phyloP scores from a whole-genome alignment of 768 basidiomycete genomes.

The Serendipita vermifera region DNA sequence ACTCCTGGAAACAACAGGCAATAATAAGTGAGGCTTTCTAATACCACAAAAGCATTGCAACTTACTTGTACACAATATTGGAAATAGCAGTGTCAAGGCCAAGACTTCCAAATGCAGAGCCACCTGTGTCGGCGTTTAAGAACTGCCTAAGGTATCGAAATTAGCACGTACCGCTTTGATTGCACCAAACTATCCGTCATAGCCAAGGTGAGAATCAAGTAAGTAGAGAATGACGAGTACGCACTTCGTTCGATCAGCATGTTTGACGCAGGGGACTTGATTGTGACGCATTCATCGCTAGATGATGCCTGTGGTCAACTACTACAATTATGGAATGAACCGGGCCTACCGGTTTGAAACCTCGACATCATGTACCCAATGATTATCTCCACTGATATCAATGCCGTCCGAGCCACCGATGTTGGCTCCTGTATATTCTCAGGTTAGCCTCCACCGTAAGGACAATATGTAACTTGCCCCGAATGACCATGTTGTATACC shows the following conservation, averaged over 20 bases:
- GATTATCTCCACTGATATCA: slow-evolving; percentile 22
- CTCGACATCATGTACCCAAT: slow-evolving; percentile 25
- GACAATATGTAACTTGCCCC: too few relatives aligned
- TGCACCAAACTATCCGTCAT: slow-evolving; percentile 26
- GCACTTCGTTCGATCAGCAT: slow-evolving; percentile 21
- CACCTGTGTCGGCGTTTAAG: too few relatives aligned
- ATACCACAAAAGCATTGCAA: too few relatives aligned
- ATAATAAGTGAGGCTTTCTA: too few relatives aligned
- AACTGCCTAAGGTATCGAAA: too few relatives aligned
- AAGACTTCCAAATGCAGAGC: slow-evolving; percentile 4
- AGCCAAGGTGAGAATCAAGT: background rate
- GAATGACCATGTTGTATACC: slow-evolving; percentile 24
- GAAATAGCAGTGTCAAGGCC: background rate
- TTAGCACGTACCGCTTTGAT: too few relatives aligned
- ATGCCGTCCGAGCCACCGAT: slow-evolving; percentile 24
- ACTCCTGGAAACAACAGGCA: too few relatives aligned
- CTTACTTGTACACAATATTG: slow-evolving; percentile 9
- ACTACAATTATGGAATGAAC: background rate
- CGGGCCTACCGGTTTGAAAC: slow-evolving; percentile 21
- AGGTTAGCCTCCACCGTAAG: too few relatives aligned
- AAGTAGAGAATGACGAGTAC: background rate
- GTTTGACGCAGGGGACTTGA: slow-evolving; percentile 24
- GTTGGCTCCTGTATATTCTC: too few relatives aligned
- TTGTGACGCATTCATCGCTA: slow-evolving; percentile 24
- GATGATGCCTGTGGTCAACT: background rate